Conservation (phyloP, 345 rosid genomes). For the Syzygium jambos region DNA sequence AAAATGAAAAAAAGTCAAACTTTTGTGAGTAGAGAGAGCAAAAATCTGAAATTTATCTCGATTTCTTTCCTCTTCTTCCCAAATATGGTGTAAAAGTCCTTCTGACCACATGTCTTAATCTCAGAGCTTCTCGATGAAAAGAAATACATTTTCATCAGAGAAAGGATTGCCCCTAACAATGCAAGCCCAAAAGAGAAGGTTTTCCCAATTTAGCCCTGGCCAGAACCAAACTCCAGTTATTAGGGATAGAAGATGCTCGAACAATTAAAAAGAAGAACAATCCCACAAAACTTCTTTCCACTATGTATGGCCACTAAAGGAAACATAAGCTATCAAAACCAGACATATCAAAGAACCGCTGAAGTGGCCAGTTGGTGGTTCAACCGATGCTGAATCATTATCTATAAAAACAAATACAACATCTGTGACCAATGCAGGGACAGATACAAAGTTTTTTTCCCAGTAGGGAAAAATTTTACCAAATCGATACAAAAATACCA, state of each 20-base stretch:
- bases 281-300: not conserved
- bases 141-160: not conserved
- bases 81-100: not conserved
- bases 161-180: not conserved
- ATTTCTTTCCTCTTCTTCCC: not conserved
- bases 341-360: not conserved
- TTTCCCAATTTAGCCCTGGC: not conserved
- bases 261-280: not conserved
- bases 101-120: not conserved
- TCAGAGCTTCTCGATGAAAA: not conserved
- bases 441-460: fast-evolving
- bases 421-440: not conserved
- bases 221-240: not conserved
- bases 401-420: not conserved
- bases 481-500: not conserved
- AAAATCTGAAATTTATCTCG: not conserved
- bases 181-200: not conserved
- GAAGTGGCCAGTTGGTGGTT: not conserved
- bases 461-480: not conserved
- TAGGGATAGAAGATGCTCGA: not conserved
- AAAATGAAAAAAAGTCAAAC: not conserved
- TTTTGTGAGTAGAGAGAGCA: not conserved
- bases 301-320: not conserved
- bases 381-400: not conserved
- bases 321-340: not conserved